Base-by-base conservation (phyloP, 2,329 filamentous ascomycete genomes). In the Penicillium sp. region DNA sequence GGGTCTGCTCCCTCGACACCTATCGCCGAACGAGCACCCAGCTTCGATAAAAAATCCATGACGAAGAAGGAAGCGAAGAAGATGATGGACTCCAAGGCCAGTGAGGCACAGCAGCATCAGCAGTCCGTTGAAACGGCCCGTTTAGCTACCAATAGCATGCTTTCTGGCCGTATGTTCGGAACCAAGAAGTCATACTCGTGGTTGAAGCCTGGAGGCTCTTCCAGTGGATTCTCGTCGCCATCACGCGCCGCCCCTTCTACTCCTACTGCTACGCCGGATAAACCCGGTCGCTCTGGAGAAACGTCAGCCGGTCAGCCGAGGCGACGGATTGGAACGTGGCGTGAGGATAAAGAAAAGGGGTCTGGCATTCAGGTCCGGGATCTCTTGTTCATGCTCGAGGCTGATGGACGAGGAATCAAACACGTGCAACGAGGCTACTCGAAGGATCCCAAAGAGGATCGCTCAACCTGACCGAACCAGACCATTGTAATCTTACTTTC, bases 61-160 rank as follows among this genome's bases (percentile, higher is more conserved):
- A 90, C 89, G 5, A 97, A 97, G 81, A 97, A 97, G 77, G 92
- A 96, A 72, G 82, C 89, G 70, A 91, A 88, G 73, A 89, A 87
- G 62, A 83, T 89, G 63, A 84, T 86, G n/a, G 88, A 91, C 58
- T 80, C 81, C 3, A 90, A 90, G 65, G 84, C 88, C 22, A 89
- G 86, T 0, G 91, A 96, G 68, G 89, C 89, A 19, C 88, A 88
- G 57, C 90, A 88, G 63, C 91, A 93, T 63, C 86, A 87, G 22
- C 90, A 88, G 61, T 91, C 93, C 26, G 96, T 97, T 70, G 82
- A 86, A 54, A 96, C 93, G 0, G 90, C 90, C 53, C 87, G 86
- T 60, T 84, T 91, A 79, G 90, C 90, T 1, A 82, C 92, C 44
- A 88, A 89, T 55, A 82, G 84, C 66, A 82, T 84, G 71, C 63